Base-by-base conservation (phyloP, 2,329 filamentous ascomycete species). In the Neopestalotiopsis sp. region DNA sequence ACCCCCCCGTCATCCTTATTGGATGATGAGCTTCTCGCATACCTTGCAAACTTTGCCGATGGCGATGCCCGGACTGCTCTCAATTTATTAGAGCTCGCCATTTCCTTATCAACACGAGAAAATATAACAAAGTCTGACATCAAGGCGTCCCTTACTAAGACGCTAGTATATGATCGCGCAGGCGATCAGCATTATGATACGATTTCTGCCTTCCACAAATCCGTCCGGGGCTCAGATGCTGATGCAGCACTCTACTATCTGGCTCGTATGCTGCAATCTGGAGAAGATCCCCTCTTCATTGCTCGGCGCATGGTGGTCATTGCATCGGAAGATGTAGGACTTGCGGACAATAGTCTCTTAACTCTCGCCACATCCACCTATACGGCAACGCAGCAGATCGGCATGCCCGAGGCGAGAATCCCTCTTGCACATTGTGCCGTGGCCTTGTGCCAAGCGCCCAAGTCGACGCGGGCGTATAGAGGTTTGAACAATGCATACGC, bases 161-260 rank as follows among this genome's bases (percentile, higher is more conserved):
- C 95, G 0, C 85, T 98, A 1, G 94, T 98, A 14, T 98, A 98
- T 81, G 96, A 99, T 80, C 90, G 96, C 67, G 93, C 93, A 0
- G 95, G 96, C 66, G 96, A 99, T 80, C 94, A 97, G 79, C 96
- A 98, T 82, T 99, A 98, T 83, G 95, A 99, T 78, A 96, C 93
- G 66, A 98, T 99, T 76, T 97, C 94, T 0, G 96, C 96, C 38
- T 96, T 98, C 75, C 96, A 98, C 86, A 99, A 99, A 77, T 94
- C 94, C 2, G 91, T 98, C 10, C 92, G 96, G 61, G 96, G 96
- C 56, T 92, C 90, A 67, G 91, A 98, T 76, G 81, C 95, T 0
- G 93, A 98, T 79, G 96, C 95, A 0, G 88, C 95, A 0, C 87
- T 99, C 1, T 99, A 98, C 83, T 99, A 98, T 79, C 89, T 99